Evolutionary conservation across 371 early-diverging fungal genomes (phyloP).

Genomic region (Mucor circinelloides): DNA sequence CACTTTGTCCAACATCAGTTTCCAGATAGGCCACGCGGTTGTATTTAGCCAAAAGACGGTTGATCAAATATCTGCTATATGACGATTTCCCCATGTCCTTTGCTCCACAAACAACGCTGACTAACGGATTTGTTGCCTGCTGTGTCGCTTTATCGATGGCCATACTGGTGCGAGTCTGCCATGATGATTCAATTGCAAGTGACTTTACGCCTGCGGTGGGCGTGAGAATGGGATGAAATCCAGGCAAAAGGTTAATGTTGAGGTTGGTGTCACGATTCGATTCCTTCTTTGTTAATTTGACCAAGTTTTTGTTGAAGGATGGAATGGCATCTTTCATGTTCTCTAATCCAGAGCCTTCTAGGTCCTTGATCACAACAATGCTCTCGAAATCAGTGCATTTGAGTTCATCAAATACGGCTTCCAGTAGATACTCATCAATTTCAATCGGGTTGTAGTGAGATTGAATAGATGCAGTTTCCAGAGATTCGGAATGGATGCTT

Average conservation of each 20-base stretch:
- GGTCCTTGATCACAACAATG: slow-evolving; percentile 22
- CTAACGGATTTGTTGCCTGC: slow-evolving; percentile 32
- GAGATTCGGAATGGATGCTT: slow-evolving; percentile 40
- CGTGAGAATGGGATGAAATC: slow-evolving; percentile 37
- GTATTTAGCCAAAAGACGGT: slow-evolving; percentile 63
- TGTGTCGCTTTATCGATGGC: slow-evolving; percentile 15
- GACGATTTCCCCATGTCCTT: slow-evolving; percentile 84
- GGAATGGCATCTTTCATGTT: slow-evolving; percentile 10
- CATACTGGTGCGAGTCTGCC: slow-evolving; percentile 25
- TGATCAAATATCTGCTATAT: slow-evolving; percentile 64
- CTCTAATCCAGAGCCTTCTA: slow-evolving; percentile 13
- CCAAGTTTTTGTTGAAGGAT: slow-evolving; percentile 12
- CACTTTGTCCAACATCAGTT: slow-evolving; percentile 83
- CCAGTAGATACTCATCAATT: slow-evolving; percentile 13
- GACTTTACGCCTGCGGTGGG: slow-evolving; percentile 42
- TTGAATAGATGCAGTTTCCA: slow-evolving; percentile 7
- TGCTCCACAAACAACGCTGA: slow-evolving; percentile 65
- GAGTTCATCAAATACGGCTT: slow-evolving; percentile 22
- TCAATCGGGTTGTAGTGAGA: neutral
- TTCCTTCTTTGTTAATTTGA: slow-evolving; percentile 11
- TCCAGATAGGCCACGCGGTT: slow-evolving; percentile 73
- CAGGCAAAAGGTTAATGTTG: slow-evolving; percentile 19
- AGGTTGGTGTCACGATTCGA: neutral
- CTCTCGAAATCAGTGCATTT: slow-evolving; percentile 7
- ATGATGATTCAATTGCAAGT: slow-evolving; percentile 41